These are phyloP conservation scores for Laguncularia racemosa DNA, from an alignment of 345 rosid species.

Conservation along the genomic window DNA sequence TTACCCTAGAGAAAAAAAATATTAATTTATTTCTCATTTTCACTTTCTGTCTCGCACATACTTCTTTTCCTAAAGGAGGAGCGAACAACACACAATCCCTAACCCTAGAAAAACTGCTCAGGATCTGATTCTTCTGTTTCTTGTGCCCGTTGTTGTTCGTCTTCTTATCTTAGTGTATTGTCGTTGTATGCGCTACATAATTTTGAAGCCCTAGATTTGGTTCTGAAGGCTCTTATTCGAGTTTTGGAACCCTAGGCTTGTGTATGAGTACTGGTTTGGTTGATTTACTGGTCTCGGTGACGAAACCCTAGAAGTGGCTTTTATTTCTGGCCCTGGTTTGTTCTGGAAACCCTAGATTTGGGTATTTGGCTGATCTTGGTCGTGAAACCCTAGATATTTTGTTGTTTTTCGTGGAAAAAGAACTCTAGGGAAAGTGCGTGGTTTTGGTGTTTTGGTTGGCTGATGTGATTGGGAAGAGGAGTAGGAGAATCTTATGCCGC, in stretches of 20 bases:
- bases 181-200: too few relatives aligned
- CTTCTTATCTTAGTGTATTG: background rate
- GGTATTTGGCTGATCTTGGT: background rate
- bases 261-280: too few relatives aligned
- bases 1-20: constrained; percentile 19
- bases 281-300: too few relatives aligned
- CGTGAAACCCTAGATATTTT: constrained; percentile 4
- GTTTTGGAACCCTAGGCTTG: too few relatives aligned
- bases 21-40: background rate
- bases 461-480: constrained; percentile 6
- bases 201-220: constrained; percentile 5
- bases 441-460: constrained; percentile 3
- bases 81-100: background rate
- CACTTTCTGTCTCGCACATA: background rate
- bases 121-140: background rate
- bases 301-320: background rate
- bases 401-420: too few relatives aligned
- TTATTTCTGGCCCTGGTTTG: constrained; percentile 1
- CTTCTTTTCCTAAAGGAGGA: background rate
- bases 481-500: constrained; percentile 69
- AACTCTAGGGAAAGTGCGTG: too few relatives aligned
- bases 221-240: too few relatives aligned
- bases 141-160: background rate
- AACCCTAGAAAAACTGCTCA: background rate
- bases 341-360: background rate